Evolutionary conservation across 805 yeast genomes (phyloP).

Genomic region (Ogataea methanolica): DNA sequence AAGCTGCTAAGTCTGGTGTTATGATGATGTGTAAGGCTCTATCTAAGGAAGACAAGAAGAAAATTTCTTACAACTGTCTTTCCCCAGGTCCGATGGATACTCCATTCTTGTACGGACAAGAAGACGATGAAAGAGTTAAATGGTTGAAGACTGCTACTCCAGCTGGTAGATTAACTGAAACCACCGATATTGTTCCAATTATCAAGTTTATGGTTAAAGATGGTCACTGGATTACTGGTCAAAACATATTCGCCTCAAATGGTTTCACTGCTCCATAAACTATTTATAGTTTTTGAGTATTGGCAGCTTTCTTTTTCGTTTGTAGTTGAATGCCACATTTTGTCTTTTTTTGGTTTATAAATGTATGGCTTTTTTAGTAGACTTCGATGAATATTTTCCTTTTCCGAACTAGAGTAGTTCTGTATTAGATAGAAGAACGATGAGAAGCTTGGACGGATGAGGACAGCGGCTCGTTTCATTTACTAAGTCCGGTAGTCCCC

Average conservation of each 20-base stretch:
- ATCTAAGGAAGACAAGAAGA: constrained; percentile 49
- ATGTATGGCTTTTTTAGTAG: no score
- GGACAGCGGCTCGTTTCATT: no score
- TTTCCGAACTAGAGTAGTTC: no score
- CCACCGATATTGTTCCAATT: constrained; percentile 60
- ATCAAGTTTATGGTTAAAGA: constrained; percentile 55
- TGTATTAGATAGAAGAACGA: no score
- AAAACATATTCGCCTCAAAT: constrained; percentile 59
- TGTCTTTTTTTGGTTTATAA: no score
- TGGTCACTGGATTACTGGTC: constrained; percentile 70
- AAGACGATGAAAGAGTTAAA: constrained; percentile 45
- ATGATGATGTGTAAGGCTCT: constrained; percentile 48
- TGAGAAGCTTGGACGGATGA: no score
- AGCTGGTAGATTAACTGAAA: constrained; percentile 49
- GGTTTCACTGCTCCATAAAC: constrained; percentile 55
- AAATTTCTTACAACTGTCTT: constrained; percentile 48
- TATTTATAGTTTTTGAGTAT: no score
- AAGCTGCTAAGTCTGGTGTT: constrained; percentile 55
- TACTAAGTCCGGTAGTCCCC: no score
- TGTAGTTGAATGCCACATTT: no score
- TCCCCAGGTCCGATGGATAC: constrained; percentile 71
- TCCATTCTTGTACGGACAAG: constrained; percentile 61
- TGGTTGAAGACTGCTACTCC: constrained; percentile 50
- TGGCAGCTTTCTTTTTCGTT: no score
- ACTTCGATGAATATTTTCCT: no score